Evolutionary conservation across 108 stramenopile species (phyloP), one percentile per base, ranked within the genome.

Genomic region (Nannochloropsis gaditana): DNA sequence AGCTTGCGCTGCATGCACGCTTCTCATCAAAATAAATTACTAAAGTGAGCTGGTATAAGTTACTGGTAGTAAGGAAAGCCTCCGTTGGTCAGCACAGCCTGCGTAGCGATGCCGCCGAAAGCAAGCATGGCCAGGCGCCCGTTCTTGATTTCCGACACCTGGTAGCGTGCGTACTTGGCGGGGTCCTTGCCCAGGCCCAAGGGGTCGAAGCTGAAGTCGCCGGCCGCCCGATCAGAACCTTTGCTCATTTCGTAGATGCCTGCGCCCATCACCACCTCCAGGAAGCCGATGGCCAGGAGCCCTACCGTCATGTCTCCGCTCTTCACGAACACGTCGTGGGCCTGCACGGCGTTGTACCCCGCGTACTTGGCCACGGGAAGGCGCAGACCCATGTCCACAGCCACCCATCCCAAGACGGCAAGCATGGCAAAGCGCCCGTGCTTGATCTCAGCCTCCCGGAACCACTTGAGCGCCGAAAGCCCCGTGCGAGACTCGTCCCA

Each of bases 111-210:
- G 80, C 96, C 96, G 31, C 95, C 93, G 84, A 96, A 81, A 45
- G 95, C 95, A 79, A 94, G 90, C 96, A 97, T 97, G 80, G 95
- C 96, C 86, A 97, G 84, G 44, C 96, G 92, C 92, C 96, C 95
- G 90, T 96, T 95, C 92, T 96, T 94, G 50, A 96, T 84, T 90
- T 93, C 92, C 87, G 93, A 92, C 43, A 89, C 47, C 82, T 89
- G 86, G 83, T 47, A 83, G 42, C 86, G 83, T 21, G 86, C 89
- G 42, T 83, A 81, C 86, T 89, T 89, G 43, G 44, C 41, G 50
- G 85, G 50, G 85, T 86, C 80, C 83, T 87, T 87, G 84, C 42
- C 84, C 17, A 88, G 82, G 85, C 82, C 81, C 11, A 88, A 83
- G 8, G 91, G 90, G 85, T 91, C 91, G 11, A 87, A 80, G 42